These are phyloP conservation scores for Neurospora sp. DNA, from an alignment of 495 filamentous ascomycete species.

Conservation along the genomic window DNA sequence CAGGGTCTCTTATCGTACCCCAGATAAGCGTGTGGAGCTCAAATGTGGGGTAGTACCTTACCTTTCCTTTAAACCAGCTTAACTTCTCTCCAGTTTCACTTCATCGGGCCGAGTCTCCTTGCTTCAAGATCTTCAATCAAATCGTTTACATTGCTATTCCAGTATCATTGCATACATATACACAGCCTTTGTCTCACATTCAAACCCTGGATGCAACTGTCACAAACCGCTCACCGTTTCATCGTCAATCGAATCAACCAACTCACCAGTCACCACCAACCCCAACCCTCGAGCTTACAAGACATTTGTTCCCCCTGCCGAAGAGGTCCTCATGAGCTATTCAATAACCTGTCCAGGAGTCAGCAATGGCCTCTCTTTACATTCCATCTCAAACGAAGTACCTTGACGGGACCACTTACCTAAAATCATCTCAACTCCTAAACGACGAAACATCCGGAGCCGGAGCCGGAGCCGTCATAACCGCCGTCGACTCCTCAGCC, in stretches of 20 bases:
- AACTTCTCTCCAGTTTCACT: background rate
- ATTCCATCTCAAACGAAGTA: background rate
- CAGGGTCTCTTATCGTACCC: background rate
- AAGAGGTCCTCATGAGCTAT: background rate
- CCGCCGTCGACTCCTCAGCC: background rate
- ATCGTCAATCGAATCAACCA: background rate
- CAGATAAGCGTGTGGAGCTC: background rate
- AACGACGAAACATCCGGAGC: background rate
- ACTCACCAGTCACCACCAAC: background rate
- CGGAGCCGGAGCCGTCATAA: background rate
- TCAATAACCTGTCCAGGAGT: no score
- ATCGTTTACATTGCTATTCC: background rate
- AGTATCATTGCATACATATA: background rate
- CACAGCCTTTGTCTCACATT: background rate
- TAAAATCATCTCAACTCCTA: background rate
- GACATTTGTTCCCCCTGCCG: background rate
- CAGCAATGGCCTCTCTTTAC: background rate
- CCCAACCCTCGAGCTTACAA: background rate
- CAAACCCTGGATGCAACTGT: background rate
- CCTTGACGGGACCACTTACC: background rate
- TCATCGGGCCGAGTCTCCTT: background rate
- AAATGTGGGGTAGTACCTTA: no score
- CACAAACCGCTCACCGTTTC: background rate
- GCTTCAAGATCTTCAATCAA: background rate
- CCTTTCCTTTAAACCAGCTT: no score